Conservation (phyloP, 2,329 filamentous ascomycete genomes). For the Teratosphaeria viscida region DNA sequence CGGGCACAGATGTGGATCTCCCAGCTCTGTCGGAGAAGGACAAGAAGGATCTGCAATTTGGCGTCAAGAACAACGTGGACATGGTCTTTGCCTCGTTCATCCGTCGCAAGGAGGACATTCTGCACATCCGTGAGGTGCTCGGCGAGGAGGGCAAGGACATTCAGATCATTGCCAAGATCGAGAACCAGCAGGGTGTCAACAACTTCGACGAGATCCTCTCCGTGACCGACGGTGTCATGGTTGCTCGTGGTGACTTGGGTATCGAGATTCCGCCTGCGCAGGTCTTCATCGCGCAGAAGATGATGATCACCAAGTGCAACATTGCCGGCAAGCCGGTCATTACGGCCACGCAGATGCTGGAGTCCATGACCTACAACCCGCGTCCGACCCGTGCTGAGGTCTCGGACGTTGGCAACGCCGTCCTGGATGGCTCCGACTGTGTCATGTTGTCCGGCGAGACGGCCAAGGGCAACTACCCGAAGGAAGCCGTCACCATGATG, state of each 20-base stretch:
- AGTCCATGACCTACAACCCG: slow-evolving; percentile 99
- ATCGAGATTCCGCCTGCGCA: slow-evolving; percentile 98
- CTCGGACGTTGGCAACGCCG: slow-evolving; percentile 94
- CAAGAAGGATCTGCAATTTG: slow-evolving; percentile 84
- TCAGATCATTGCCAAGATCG: slow-evolving; percentile 99
- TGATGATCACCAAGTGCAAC: slow-evolving; percentile 99
- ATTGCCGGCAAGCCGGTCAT: slow-evolving; percentile 97
- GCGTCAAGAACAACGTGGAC: slow-evolving; percentile 97
- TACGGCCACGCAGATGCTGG: slow-evolving; percentile 98
- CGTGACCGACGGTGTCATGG: slow-evolving; percentile 98
- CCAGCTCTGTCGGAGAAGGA: slow-evolving; percentile 97
- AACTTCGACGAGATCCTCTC: slow-evolving; percentile 96
- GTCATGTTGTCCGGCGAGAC: slow-evolving; percentile 99
- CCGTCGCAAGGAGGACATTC: slow-evolving; percentile 85
- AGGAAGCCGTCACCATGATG: slow-evolving; percentile 93
- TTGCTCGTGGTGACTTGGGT: slow-evolving; percentile 94
- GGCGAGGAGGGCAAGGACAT: slow-evolving; percentile 90
- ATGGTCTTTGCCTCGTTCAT: slow-evolving; percentile 99
- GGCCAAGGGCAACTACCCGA: slow-evolving; percentile 91
- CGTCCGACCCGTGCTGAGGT: slow-evolving; percentile 96
- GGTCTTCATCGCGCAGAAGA: slow-evolving; percentile 99
- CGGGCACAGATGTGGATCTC: slow-evolving; percentile 96
- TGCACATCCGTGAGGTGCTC: slow-evolving; percentile 80
- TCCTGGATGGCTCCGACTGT: slow-evolving; percentile 95
- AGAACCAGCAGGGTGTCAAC: slow-evolving; percentile 99